Evolutionary conservation across 2,329 filamentous ascomycete species (phyloP), one percentile per base, ranked within the genome.

Genomic region (Hyphodiscus sp.): DNA sequence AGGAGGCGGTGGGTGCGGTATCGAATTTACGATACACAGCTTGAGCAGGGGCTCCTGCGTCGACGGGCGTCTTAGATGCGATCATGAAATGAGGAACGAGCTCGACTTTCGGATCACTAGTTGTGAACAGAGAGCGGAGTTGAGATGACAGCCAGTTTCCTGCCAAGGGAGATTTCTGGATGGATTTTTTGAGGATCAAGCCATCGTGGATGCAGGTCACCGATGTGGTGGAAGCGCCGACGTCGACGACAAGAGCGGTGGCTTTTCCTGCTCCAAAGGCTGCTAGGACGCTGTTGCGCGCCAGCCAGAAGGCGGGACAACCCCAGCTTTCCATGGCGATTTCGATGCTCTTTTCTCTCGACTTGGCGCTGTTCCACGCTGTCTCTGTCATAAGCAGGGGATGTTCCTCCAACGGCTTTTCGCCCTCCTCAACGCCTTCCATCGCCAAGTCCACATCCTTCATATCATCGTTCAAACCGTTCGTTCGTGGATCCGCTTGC

Each of bases 311-410:
- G 5, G 94, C 94, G 18, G 94, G 94, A 52, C 87, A 87, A 26
- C 90, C 91, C 91, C 94, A 99, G 67, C 84, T 89, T 77, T 99
- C 94, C 86, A 99, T 96, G 55, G 90, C 91, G 58, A 97, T 84
- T 74, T 99, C 94, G 65, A 96, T 92, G 42, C 87, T 86, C 80
- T 94, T 95, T 74, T 99, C 94, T 56, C 95, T 81, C 56, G 87
- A 83, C 75, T 96, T 96, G 44, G 81, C 72, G 23, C 84, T 80
- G 72, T 96, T 97, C 91, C 92, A 97, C 11, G 89, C 87, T 15
- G 91, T 88, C 72, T 99, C 94, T 0, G 90, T 96, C 81, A 99
- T 86, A 55, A 99, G 77, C 56, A 99, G 75, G 8, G 94, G 95
- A 70, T 89, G 94, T 70, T 97, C 94, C 48, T 86, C 82, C 58